Percentiles rank a stretch among this genome's conserved stretches.
phyloP scores from a whole-genome alignment of 331 rosid species.

The Pyracantha coccinea region DNA sequence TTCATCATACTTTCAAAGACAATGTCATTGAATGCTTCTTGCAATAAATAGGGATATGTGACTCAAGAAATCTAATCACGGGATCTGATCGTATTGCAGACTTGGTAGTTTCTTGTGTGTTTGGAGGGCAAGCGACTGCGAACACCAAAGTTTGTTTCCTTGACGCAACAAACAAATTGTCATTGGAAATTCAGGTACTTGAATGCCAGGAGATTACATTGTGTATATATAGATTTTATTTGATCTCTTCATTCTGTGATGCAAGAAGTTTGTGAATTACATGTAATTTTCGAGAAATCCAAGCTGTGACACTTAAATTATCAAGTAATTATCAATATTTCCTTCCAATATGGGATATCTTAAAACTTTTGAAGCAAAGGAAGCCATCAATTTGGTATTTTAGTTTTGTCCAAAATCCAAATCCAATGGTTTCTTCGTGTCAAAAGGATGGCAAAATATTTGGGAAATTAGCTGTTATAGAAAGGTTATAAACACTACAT shows the following conservation, averaged over 20 bases:
- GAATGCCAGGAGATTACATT: background rate
- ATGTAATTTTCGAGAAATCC: background rate
- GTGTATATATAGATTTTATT: conserved; percentile 10
- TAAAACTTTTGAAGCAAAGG: too few species aligned
- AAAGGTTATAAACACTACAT: too few species aligned
- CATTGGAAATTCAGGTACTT: background rate
- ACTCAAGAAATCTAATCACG: background rate
- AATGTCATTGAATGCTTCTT: background rate
- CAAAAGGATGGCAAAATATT: background rate
- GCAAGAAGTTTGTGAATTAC: background rate
- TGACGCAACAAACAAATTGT: conserved; percentile 3
- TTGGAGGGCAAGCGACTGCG: conserved; percentile 1
- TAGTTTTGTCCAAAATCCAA: background rate
- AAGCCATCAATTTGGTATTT: too few species aligned
- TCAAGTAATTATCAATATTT: background rate
- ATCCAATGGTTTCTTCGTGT: background rate
- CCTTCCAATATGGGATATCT: background rate
- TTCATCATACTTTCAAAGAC: background rate
- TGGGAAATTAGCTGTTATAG: too few species aligned
- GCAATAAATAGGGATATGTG: background rate
- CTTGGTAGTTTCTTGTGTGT: background rate
- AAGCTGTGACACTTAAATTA: background rate
- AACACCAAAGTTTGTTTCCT: background rate
- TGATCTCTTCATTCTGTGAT: background rate
- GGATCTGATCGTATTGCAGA: conserved; percentile 1